Evolutionary conservation across 2,329 filamentous ascomycete genomes (phyloP), one percentile per base, ranked within the genome.

Genomic region (Penicillium polonicum): DNA sequence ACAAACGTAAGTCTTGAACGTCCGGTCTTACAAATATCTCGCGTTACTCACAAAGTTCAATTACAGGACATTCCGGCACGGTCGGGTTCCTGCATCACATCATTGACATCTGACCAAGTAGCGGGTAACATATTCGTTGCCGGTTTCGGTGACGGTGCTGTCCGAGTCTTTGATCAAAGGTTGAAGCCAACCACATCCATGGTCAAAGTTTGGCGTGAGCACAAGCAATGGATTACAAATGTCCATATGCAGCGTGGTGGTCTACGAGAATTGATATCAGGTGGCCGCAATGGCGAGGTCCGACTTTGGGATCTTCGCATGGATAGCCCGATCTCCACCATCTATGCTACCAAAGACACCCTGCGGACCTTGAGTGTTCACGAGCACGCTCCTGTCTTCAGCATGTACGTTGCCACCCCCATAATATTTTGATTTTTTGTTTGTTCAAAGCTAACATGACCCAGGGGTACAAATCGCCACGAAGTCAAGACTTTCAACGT

Each of bases 201-300:
- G 92, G 89, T 97, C 55, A 91, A 90, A 76, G 92, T 93, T 65
- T 99, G 94, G 93, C 94, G 95, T 72, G 91, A 97, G 68, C 93
- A 97, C 70, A 87, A 88, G 60, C 91, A 95, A 67, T 99, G 94
- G 94, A 88, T 99, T 74, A 92, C 92, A 68, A 94, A 91, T 65
- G 91, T 96, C 15, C 94, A 97, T 72, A 92, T 99, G 85, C 94
- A 99, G 76, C 89, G 94, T 43, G 94, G 94, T 60, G 94, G 94
- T 2, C 87, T 96, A 74, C 84, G 94, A 58, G 94, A 99, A 75
- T 83, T 99, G 42, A 82, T 99, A 52, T 93, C 89, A 43, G 94
- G 92, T 21, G 95, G 92, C 71, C 86, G 91, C 46, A 94, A 96
- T 69, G 94, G 94, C 60, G 94, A 94, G 71, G 90, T 99, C 63